Conservation (phyloP, 2,329 filamentous ascomycete species). For the Colletotrichum sojae region DNA sequence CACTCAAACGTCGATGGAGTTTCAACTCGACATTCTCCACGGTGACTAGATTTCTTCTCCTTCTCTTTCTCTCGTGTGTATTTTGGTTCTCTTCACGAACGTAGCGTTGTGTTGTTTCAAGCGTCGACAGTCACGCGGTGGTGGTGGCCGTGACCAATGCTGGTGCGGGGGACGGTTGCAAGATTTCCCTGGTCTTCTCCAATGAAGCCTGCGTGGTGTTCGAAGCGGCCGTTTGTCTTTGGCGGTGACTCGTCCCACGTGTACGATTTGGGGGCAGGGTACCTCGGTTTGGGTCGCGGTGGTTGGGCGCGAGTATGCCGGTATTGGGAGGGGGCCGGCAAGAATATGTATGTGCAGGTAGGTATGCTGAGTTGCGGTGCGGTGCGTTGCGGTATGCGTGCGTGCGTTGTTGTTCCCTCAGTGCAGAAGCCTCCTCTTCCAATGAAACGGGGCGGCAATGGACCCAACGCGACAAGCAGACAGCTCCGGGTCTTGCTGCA, state of each 20-base stretch:
- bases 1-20: constrained; percentile 3
- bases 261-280: constrained; percentile 32
- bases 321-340: constrained; percentile 26
- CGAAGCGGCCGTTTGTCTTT: constrained; percentile 21
- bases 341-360: constrained; percentile 27
- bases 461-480: constrained; percentile 33
- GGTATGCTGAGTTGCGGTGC: no score
- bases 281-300: constrained; percentile 35
- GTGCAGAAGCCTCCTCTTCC: constrained; percentile 37
- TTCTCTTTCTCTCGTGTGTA: background rate
- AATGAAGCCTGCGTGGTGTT: constrained; percentile 18
- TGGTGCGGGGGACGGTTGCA: background rate
- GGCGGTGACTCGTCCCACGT: constrained; percentile 41
- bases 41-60: background rate
- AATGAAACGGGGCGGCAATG: constrained; percentile 24
- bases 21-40: constrained; percentile 27
- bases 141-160: constrained; percentile 14
- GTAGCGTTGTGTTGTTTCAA: constrained; percentile 27
- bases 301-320: constrained; percentile 36
- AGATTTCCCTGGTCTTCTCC: constrained; percentile 11
- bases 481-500: constrained; percentile 31
- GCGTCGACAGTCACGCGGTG: constrained; percentile 12
- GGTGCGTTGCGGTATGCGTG: constrained; percentile 3
- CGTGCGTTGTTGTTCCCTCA: constrained; percentile 39
- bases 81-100: background rate